phyloP scores from a whole-genome alignment of 2,329 filamentous ascomycete genomes.

The Claviceps quebecensis region DNA sequence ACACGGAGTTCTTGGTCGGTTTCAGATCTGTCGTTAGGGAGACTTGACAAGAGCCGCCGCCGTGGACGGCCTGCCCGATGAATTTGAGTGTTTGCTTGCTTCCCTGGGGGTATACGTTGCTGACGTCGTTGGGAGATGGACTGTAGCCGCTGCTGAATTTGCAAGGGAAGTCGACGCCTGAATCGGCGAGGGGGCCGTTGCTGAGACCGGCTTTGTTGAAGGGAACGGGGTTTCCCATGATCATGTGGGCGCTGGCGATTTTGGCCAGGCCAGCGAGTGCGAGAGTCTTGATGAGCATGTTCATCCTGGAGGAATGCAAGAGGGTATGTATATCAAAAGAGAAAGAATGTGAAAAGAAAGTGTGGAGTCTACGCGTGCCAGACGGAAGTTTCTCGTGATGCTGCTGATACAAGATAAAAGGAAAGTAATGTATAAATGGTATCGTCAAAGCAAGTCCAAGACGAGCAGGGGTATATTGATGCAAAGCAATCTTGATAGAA shows the following conservation, averaged over 20 bases:
- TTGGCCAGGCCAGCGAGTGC: slow-evolving; percentile 42
- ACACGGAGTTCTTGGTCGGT: slow-evolving; percentile 53
- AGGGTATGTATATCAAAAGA: background rate
- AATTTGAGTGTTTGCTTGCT: slow-evolving; percentile 42
- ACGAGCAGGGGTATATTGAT: background rate
- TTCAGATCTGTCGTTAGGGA: slow-evolving; percentile 65
- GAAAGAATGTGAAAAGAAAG: slow-evolving; percentile 11
- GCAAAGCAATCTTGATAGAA: no score
- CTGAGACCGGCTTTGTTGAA: slow-evolving; percentile 28
- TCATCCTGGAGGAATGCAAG: slow-evolving; percentile 10
- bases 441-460: background rate
- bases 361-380: slow-evolving; percentile 16
- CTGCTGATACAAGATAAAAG: slow-evolving; percentile 1
- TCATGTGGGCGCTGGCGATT: slow-evolving; percentile 59
- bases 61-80: slow-evolving; percentile 62
- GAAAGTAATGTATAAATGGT: slow-evolving; percentile 13
- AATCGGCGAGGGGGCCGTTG: slow-evolving; percentile 49
- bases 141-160: slow-evolving; percentile 39
- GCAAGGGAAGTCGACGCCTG: slow-evolving; percentile 69
- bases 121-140: slow-evolving; percentile 25
- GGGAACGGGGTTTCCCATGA: slow-evolving; percentile 54
- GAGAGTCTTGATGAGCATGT: slow-evolving; percentile 37
- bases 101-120: slow-evolving; percentile 42
- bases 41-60: slow-evolving; percentile 85
- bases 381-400: slow-evolving; percentile 14